A percentile compares a stretch with the other conserved stretches of the same genome.
Conservation (phyloP, 2,329 filamentous ascomycete genomes). For the Taxawa tesnikishii region DNA sequence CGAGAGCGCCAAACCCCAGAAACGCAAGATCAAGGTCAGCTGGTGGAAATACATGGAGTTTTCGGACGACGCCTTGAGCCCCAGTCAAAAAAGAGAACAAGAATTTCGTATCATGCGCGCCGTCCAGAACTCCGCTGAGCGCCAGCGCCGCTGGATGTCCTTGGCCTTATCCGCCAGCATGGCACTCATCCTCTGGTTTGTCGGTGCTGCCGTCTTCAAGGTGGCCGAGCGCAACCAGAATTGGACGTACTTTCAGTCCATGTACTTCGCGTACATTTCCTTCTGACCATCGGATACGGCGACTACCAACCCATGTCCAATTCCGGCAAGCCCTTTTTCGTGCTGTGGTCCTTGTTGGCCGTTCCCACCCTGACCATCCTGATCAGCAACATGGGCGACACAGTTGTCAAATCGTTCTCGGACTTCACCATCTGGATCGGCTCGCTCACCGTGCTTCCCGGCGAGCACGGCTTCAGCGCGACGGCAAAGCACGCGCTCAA, state of each 20-base stretch:
- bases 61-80: constrained; percentile 26
- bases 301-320: constrained; percentile 35
- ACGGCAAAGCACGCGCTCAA: constrained; percentile 15
- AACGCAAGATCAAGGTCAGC: constrained; percentile 28
- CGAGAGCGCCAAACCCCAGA: constrained; percentile 23
- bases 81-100: constrained; percentile 29
- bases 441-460: constrained; percentile 41
- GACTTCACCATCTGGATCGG: constrained; percentile 45
- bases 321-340: constrained; percentile 41
- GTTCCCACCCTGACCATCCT: constrained; percentile 43
- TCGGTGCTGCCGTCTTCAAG: constrained; percentile 39
- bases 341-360: constrained; percentile 44
- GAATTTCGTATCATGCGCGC: constrained; percentile 38
- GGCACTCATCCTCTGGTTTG: constrained; percentile 31
- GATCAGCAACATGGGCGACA: constrained; percentile 42
- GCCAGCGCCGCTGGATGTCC: constrained; percentile 29
- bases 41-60: constrained; percentile 28
- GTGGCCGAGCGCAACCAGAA: constrained; percentile 30
- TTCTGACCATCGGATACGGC: constrained; percentile 45
- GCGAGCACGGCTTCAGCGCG: constrained; percentile 28
- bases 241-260: constrained; percentile 39
- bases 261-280: constrained; percentile 43
- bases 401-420: constrained; percentile 40
- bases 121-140: constrained; percentile 28
- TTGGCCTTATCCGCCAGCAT: constrained; percentile 23